Conservation (phyloP, 768 basidiomycete genomes). For the Serendipita indica region DNA sequence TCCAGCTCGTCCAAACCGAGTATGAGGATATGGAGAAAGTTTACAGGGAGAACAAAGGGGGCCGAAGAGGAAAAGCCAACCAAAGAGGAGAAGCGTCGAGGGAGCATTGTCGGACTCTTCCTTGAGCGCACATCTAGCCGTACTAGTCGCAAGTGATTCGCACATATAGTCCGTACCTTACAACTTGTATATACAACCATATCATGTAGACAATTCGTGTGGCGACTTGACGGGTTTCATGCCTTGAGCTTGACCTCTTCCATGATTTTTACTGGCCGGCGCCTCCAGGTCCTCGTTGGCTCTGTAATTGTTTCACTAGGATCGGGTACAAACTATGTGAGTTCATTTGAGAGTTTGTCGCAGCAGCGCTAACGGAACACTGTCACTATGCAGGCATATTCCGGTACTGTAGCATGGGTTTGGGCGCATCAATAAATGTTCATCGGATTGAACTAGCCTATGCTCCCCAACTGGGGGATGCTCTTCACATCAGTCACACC, state of each 20-base stretch:
- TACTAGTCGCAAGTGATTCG: neutral
- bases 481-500: constrained; percentile 61
- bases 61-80: neutral
- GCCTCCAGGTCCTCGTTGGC: constrained; percentile 25
- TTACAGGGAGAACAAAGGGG: neutral
- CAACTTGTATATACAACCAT: neutral
- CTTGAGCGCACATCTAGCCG: constrained; percentile 3
- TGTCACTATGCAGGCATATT: constrained; percentile 22
- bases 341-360: constrained; percentile 20
- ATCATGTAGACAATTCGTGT: neutral
- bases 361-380: neutral
- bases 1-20: neutral
- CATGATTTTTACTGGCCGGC: neutral
- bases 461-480: constrained; percentile 70
- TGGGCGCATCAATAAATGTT: neutral
- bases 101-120: neutral
- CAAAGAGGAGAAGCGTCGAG: neutral
- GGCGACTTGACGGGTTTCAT: neutral
- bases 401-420: constrained; percentile 19
- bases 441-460: no score
- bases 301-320: constrained; percentile 46
- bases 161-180: no score
- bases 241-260: neutral
- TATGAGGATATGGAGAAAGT: neutral
- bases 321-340: constrained; percentile 63